Base-by-base conservation (phyloP, 495 filamentous ascomycete species). In the Aspergillus sclerotioniger region DNA sequence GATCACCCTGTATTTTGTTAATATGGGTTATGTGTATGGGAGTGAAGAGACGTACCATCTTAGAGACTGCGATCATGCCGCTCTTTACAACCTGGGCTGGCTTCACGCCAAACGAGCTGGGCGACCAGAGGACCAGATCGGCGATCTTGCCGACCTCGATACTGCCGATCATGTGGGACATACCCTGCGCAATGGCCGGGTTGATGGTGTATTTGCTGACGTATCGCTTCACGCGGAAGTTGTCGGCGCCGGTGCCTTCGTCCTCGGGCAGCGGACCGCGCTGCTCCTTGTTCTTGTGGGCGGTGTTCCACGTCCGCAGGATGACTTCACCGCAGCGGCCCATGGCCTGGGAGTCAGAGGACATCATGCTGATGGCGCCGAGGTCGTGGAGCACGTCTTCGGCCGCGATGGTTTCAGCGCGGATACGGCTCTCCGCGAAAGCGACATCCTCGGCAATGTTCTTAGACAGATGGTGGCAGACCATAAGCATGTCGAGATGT, bases 401-500 rank as follows among this genome's bases (percentile, higher is more conserved):
- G 13, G 94, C 94, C 0, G 92, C 94, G 68, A 98, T 98, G 46
- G 94, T 98, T 75, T 98, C 91, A 49, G 90, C 89, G 29, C 94
- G 86, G 69, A 98, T 98, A 17, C 94, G 90, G 49, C 86, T 90
- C 74, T 98, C 94, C 41, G 94, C 94, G 63, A 98, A 98, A 1
- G 91, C 90, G 15, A 98, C 89, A 69, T 98, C 94, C 71, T 98
- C 94, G 54, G 91, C 90, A 56, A 97, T 97, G 67, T 95, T 85
- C 73, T 88, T 91, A 47, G 84, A 89, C 17, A 98, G 75, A 67
- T 98, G 95, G 67, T 98, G 94, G 82, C 94, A 98, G 25, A 96
- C 90, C 94, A 98, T 98, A 33, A 98, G 73, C 94, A 98, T 98
- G 71, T 98, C 94, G 1, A 97, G 83, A 73, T 98, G 94, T 75